Percentiles rank a stretch among this genome's conserved stretches.
phyloP scores from a whole-genome alignment of 1,284 basidiomycete species.

The Ganoderma sinense region DNA sequence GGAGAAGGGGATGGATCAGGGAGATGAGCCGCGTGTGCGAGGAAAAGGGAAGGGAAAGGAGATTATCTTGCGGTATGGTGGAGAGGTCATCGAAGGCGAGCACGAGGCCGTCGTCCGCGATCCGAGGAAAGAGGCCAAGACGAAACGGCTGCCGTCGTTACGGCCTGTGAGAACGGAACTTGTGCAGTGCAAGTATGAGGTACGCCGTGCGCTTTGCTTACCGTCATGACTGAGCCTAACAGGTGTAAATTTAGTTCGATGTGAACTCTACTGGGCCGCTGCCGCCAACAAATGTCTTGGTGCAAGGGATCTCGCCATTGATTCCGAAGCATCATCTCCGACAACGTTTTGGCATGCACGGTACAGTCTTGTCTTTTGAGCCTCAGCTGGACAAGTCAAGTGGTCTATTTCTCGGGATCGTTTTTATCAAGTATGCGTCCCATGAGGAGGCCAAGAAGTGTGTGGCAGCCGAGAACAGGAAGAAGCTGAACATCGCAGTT shows the following conservation, averaged over 20 bases:
- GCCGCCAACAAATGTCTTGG: conserved; percentile 80
- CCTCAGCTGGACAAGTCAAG: conserved; percentile 84
- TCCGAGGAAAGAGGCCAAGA: conserved; percentile 57
- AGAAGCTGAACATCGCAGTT: conserved; percentile 48
- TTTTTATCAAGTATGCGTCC: conserved; percentile 73
- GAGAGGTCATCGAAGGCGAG: conserved; percentile 61
- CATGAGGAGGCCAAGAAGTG: conserved; percentile 72
- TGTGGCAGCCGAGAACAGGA: conserved; percentile 66
- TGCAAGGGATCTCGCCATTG: conserved; percentile 78
- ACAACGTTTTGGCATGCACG: conserved; percentile 74
- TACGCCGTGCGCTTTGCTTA: conserved; percentile 43
- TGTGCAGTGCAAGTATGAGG: conserved; percentile 66
- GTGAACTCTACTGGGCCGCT: conserved; percentile 75
- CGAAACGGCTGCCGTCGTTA: conserved; percentile 43
- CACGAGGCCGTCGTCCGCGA: conserved; percentile 54
- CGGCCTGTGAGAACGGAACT: conserved; percentile 54
- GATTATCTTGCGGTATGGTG: conserved; percentile 60
- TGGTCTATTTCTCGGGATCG: conserved; percentile 86
- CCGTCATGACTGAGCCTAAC: conserved; percentile 17
- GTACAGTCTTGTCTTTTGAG: conserved; percentile 76
- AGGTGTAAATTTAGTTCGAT: conserved; percentile 69
- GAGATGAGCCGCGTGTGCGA: conserved; percentile 54
- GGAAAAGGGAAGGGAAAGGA: conserved; percentile 73
- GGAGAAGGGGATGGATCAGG: conserved; percentile 43
- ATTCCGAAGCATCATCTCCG: conserved; percentile 74